Conservation (phyloP, 345 rosid genomes). For the Salix suchowensis region DNA sequence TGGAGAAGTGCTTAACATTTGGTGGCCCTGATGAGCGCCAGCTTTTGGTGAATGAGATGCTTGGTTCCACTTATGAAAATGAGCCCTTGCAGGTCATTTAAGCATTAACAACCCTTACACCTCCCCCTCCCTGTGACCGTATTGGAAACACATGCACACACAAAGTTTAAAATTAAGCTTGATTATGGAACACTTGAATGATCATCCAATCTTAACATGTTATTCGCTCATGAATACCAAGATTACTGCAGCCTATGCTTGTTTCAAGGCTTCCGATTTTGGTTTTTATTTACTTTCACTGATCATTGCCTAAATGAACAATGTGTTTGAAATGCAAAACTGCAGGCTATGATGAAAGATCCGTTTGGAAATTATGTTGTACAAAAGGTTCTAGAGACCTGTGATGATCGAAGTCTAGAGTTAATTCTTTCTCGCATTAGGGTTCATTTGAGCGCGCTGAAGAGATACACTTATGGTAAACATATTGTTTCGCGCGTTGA, state of each 20-base stretch:
- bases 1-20: slow-evolving; percentile 86
- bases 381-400: slow-evolving; percentile 91
- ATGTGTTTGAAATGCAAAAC: slow-evolving; percentile 10
- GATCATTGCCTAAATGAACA: background rate
- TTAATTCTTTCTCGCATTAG: slow-evolving; percentile 83
- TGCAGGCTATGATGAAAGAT: slow-evolving; percentile 99
- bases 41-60: slow-evolving; percentile 81
- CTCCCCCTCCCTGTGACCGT: too few species aligned
- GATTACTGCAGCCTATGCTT: background rate
- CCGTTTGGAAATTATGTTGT: slow-evolving; percentile 97
- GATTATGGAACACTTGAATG: background rate
- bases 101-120: too few species aligned
- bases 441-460: slow-evolving; percentile 77
- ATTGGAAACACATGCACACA: too few species aligned
- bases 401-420: slow-evolving; percentile 74
- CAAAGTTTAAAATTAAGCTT: background rate
- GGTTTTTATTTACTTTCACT: background rate
- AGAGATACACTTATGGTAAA: slow-evolving; percentile 92
- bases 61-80: slow-evolving; percentile 88
- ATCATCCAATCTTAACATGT: background rate
- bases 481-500: slow-evolving; percentile 96
- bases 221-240: background rate
- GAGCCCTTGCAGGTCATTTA: slow-evolving; percentile 82
- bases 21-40: slow-evolving; percentile 83
- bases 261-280: background rate